These are phyloP conservation scores for barley (Hordeum vulgare) DNA, from an alignment of 176 grass and related monocot genomes.

Conservation along the genomic window DNA sequence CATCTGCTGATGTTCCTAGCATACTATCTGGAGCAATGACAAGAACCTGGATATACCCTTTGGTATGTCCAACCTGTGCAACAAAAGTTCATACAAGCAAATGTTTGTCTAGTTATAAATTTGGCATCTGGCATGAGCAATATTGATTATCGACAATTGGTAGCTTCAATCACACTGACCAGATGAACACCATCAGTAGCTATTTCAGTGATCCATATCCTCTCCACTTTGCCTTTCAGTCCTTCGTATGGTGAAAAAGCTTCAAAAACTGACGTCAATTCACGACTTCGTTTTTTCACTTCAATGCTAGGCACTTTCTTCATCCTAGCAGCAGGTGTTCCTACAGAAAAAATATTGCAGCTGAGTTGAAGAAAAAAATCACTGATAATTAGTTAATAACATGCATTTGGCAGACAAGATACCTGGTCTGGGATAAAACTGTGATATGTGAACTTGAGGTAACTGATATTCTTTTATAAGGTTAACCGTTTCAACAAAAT, in stretches of 20 bases:
- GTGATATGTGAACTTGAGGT: slow-evolving; percentile 93
- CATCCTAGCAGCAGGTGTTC: slow-evolving; percentile 95
- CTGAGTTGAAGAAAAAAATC: neutral
- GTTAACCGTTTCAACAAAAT: slow-evolving; percentile 78
- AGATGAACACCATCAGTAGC: slow-evolving; percentile 85
- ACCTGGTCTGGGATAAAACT: slow-evolving; percentile 97
- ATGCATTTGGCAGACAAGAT: slow-evolving; percentile 5
- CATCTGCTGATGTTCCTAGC: slow-evolving; percentile 63
- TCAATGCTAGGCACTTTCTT: slow-evolving; percentile 79
- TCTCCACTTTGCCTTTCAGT: slow-evolving; percentile 68
- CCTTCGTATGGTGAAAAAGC: slow-evolving; percentile 86
- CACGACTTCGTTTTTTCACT: slow-evolving; percentile 81
- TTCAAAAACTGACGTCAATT: slow-evolving; percentile 86
- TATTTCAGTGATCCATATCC: slow-evolving; percentile 88
- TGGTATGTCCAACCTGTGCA: slow-evolving; percentile 85
- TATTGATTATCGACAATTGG: neutral
- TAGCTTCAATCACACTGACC: slow-evolving; percentile 26
- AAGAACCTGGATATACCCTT: slow-evolving; percentile 92
- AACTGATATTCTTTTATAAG: slow-evolving; percentile 80
- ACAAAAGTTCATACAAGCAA: slow-evolving; percentile 8
- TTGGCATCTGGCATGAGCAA: neutral
- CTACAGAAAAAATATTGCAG: slow-evolving; percentile 34
- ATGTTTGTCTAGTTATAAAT: neutral
- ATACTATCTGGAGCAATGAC: slow-evolving; percentile 75
- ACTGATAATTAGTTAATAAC: neutral